Percentiles rank a stretch among this genome's conserved stretches.
phyloP scores from a whole-genome alignment of 352 stramenopile genomes.

The Phytophthora crassamura region DNA sequence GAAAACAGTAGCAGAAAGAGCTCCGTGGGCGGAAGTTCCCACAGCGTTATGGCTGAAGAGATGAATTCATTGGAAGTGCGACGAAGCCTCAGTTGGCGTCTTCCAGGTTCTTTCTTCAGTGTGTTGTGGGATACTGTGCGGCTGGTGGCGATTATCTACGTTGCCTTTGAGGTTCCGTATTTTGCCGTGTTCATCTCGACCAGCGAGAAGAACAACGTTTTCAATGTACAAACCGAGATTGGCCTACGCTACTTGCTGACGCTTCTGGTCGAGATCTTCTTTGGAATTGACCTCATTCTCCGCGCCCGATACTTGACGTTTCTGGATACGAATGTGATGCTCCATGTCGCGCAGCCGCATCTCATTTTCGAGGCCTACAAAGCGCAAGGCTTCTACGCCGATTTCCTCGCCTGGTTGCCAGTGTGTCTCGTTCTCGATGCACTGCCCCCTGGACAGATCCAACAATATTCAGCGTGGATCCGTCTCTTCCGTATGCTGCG shows the following conservation, averaged over 20 bases:
- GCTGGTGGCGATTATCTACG: constrained; percentile 49
- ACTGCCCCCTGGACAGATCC: constrained; percentile 16
- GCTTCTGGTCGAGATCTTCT: constrained; percentile 55
- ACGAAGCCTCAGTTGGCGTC: constrained; percentile 30
- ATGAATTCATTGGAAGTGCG: neutral
- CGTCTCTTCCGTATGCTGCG: constrained; percentile 52
- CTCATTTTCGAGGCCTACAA: constrained; percentile 71
- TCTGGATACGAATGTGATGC: constrained; percentile 63
- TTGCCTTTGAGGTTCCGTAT: constrained; percentile 74
- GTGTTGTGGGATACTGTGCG: constrained; percentile 56
- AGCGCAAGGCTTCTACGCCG: constrained; percentile 53
- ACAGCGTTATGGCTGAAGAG: constrained; percentile 5
- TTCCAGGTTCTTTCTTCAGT: constrained; percentile 57
- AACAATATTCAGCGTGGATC: constrained; percentile 52
- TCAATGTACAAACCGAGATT: constrained; percentile 40
- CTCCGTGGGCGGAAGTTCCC: constrained; percentile 27
- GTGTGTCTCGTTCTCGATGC: constrained; percentile 53
- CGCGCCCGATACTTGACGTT: constrained; percentile 61
- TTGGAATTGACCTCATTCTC: constrained; percentile 57
- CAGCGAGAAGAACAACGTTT: constrained; percentile 45
- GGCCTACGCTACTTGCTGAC: constrained; percentile 41
- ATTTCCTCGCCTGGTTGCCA: constrained; percentile 57
- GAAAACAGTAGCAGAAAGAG: constrained; percentile 11
- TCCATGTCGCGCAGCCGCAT: constrained; percentile 52
- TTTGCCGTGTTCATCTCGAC: constrained; percentile 75